A percentile compares a stretch with the other conserved stretches of the same genome.
phyloP scores from a whole-genome alignment of 345 rosid species.

The Schrenkiella parvula region DNA sequence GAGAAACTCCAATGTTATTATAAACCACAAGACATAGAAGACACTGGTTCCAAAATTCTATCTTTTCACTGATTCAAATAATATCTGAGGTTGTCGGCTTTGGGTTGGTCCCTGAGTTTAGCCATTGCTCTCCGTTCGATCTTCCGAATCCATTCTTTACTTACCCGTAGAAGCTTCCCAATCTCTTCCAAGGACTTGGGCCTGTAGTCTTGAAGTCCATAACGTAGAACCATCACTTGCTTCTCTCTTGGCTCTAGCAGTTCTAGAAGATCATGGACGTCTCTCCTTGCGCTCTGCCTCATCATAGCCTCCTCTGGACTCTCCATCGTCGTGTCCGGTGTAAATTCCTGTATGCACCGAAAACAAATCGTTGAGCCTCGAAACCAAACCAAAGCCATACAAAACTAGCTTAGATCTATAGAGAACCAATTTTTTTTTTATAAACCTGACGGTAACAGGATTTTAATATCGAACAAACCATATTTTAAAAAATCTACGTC shows the following conservation, averaged over 20 bases:
- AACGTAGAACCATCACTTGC: conserved; percentile 59
- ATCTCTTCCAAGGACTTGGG: conserved; percentile 74
- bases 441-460: neutral
- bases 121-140: conserved; percentile 61
- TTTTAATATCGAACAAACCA: too few species aligned
- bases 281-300: conserved; percentile 54
- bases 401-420: neutral
- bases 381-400: neutral
- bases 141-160: conserved; percentile 85
- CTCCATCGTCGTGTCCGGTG: conserved; percentile 45
- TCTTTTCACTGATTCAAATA: conserved; percentile 31
- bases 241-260: conserved; percentile 65
- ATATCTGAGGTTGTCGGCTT: conserved; percentile 38
- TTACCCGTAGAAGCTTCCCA: conserved; percentile 56
- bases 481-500: too few species aligned
- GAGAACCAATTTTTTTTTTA: neutral
- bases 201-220: conserved; percentile 49
- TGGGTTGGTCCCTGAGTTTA: conserved; percentile 47
- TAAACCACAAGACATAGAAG: neutral
- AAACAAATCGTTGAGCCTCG: neutral
- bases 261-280: conserved; percentile 44
- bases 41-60: conserved; percentile 2
- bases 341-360: conserved; percentile 48
- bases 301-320: conserved; percentile 50
- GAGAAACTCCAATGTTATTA: conserved; percentile 9